These are phyloP conservation scores for Pseudocercospora ulei DNA, from an alignment of 2,329 filamentous ascomycete genomes.

Conservation along the genomic window DNA sequence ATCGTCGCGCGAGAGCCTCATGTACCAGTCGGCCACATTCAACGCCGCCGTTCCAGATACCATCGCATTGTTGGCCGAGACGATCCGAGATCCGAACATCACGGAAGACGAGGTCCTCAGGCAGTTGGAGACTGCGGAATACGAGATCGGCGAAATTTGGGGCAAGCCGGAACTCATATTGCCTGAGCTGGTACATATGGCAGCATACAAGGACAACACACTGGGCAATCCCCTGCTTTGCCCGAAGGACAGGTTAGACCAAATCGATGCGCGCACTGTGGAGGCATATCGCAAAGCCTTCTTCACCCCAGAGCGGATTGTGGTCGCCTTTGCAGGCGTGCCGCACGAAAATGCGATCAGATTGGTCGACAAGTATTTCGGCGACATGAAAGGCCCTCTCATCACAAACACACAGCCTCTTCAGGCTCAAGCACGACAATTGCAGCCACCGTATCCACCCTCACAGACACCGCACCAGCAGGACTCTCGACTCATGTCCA, in stretches of 20 bases:
- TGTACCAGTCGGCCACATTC: slow-evolving; percentile 98
- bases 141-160: slow-evolving; percentile 97
- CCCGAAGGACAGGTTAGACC: slow-evolving; percentile 66
- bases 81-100: slow-evolving; percentile 74
- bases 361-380: slow-evolving; percentile 77
- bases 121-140: slow-evolving; percentile 83
- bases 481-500: slow-evolving; percentile 62
- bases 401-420: slow-evolving; percentile 28
- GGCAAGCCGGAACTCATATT: slow-evolving; percentile 91
- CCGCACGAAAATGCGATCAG: slow-evolving; percentile 69
- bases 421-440: slow-evolving; percentile 22
- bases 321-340: slow-evolving; percentile 90
- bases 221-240: slow-evolving; percentile 88
- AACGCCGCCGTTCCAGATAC: slow-evolving; percentile 80
- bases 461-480: slow-evolving; percentile 40
- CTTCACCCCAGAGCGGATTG: slow-evolving; percentile 81
- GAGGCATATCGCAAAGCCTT: slow-evolving; percentile 71
- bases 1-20: slow-evolving; percentile 86
- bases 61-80: slow-evolving; percentile 79
- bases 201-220: slow-evolving; percentile 92
- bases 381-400: slow-evolving; percentile 57
- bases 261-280: slow-evolving; percentile 65
- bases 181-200: slow-evolving; percentile 88
- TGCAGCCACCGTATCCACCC: slow-evolving; percentile 31
- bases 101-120: slow-evolving; percentile 77